Evolutionary conservation across 202 grass and related monocot genomes (phyloP), one percentile per base, ranked within the genome.

Genomic region (Dendrocalamus latiflorus): DNA sequence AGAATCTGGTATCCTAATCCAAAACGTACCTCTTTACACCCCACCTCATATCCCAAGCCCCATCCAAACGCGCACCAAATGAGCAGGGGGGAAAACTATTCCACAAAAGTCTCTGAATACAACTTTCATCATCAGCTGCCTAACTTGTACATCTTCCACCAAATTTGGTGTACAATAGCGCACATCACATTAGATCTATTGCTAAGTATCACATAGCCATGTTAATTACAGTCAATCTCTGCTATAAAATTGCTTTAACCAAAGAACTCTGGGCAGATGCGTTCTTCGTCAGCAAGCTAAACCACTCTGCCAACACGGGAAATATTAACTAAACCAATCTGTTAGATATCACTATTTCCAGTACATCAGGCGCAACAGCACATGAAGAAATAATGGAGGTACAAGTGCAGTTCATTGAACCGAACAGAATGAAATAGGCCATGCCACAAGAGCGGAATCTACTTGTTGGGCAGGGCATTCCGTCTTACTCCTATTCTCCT

Each of bases 351-450:
- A 64, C 5, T 57, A 20, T 80, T 58, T 44, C 75, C 14, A 74
- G 56, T 47, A 65, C 80, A 86, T 77, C 55, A 72, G 59, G 41
- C 15, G 26, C 49, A 83, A 56, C 60, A 38, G 37, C 34, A 26
- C 55, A 15, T 4, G 76, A 76, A 47, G 53, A 70, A 38, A 79
- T 49, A 16, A n/a, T 5, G 6, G 37, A 42, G 74, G 15, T 87
- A 84, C 74, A 83, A 36, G 43, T 59, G 62, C 54, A 75, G 38
- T 84, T 16, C 75, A 90, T 28, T 78, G 25, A 75, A 82, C 71
- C 38, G 30, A 53, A 60, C 85, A 87, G 37, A 70, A 77, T 69
- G 36, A 79, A 80, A 80, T 78, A 84, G 22, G 36, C 44, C 62
- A 50, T 55, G 36, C 54, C 74, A 39, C 26, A 84, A 65, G 5